Base-by-base conservation (phyloP, 192 early-diverging fungal genomes). In the Allomyces arbusculus region DNA sequence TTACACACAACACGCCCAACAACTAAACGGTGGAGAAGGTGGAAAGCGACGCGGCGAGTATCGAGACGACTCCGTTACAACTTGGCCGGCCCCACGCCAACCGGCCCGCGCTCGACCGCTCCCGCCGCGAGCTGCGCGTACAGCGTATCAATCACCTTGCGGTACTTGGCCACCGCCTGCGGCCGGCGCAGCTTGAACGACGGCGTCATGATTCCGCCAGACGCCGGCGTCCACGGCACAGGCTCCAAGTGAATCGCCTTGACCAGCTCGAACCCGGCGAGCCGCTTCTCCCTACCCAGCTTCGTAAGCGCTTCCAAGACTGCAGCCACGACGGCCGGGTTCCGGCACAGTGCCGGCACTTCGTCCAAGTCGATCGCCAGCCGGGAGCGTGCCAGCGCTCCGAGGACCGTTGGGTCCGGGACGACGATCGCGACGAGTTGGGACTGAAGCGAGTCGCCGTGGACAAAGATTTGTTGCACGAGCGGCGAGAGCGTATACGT, bases 171-270 rank as follows among this genome's bases (percentile, higher is more conserved):
- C 73, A 85, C 84, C 11, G 85, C 86, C 65, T 86, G 79, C 66
- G 88, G 83, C 71, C 93, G 81, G 67, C 91, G 92, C 61, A 92
- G 75, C 79, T 97, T 97, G 80, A 93, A 87, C 2, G 92, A 91
- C 8, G 94, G 94, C 1, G 94, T 95, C 16, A 58, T 2, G 50
- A 20, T 14, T 6, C 50, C 50, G 2, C 33, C 33, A 1, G 12
- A 20, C 50, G 12, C 50, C 16, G 20, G 16, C 50, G 50, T 20
- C 12, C 12, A 58, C 50, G 50, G 73, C 1, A 61, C 69, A 1
- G 69, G 40, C 11, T 67, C 69, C 61, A 80, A 62, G 20, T 69
- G 22, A 2, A 79, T 45, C 10, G 24, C 68, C 67, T 71, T 72
- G 44, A 76, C 68, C 24, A 67, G 66, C 71, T 80, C 79, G 68